Percentiles rank a stretch among this genome's conserved stretches.
phyloP scores from a whole-genome alignment of 1,284 basidiomycete genomes.

The Naganishia albida region DNA sequence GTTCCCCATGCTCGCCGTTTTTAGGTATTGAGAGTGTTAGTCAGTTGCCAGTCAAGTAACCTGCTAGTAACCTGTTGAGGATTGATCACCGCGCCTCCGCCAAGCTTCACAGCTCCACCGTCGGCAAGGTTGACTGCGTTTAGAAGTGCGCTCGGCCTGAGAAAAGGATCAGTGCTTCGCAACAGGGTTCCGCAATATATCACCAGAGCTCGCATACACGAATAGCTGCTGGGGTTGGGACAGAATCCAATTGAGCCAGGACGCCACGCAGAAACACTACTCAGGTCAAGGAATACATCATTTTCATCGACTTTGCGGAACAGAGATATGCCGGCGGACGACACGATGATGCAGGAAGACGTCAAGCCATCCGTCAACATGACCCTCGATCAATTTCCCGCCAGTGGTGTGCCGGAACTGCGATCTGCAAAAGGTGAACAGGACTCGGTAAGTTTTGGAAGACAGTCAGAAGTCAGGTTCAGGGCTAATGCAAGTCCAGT shows the following conservation, averaged over 20 bases:
- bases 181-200: neutral
- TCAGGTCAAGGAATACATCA: no score
- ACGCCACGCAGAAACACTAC: no score
- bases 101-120: slow-evolving; percentile 1
- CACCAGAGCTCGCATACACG: slow-evolving; percentile 7
- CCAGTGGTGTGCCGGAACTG: neutral
- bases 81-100: neutral
- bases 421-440: neutral
- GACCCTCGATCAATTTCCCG: slow-evolving; percentile 13
- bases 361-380: slow-evolving; percentile 12
- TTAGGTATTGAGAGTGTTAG: neutral
- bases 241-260: neutral
- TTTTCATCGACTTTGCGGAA: no score
- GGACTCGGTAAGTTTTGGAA: neutral
- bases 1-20: neutral
- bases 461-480: neutral
- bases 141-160: neutral
- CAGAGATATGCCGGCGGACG: slow-evolving; percentile 13
- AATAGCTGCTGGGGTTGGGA: neutral
- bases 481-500: neutral
- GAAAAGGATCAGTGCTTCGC: neutral
- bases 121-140: neutral
- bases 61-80: no score
- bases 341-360: neutral
- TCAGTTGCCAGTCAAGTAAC: no score